These are phyloP conservation scores for Colletotrichum lini DNA, from an alignment of 2,329 filamentous ascomycete species.

Conservation along the genomic window DNA sequence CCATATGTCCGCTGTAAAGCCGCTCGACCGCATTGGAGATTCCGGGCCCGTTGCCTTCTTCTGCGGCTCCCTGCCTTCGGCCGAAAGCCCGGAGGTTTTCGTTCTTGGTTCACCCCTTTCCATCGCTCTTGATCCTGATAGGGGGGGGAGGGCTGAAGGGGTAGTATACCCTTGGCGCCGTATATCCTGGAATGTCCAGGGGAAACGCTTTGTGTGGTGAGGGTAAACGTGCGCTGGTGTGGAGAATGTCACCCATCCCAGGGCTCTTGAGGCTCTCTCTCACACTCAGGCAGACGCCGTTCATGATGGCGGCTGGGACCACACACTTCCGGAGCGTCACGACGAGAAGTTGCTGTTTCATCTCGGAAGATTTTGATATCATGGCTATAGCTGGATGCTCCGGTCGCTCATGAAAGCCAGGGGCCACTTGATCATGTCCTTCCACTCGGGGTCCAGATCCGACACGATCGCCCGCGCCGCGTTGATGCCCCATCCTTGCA, in stretches of 20 bases:
- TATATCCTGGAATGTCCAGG: background rate
- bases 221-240: background rate
- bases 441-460: slow-evolving; percentile 34
- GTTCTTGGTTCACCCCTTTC: background rate
- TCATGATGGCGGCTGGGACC: no score
- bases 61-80: background rate
- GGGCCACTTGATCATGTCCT: slow-evolving; percentile 38
- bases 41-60: background rate
- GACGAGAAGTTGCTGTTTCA: background rate
- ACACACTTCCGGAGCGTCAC: background rate
- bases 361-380: background rate
- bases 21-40: background rate
- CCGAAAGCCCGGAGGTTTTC: background rate
- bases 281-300: no score
- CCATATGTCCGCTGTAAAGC: background rate
- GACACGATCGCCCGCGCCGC: slow-evolving; percentile 27
- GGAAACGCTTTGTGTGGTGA: background rate
- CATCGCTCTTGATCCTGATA: no score
- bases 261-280: no score
- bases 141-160: no score
- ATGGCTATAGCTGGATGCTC: slow-evolving; percentile 26
- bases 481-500: slow-evolving; percentile 39
- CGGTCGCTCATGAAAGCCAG: slow-evolving; percentile 34
- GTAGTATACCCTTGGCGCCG: background rate
- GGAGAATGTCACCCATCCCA: background rate